Evolutionary conservation across 2,329 filamentous ascomycete genomes (phyloP), one percentile per base, ranked within the genome.

Genomic region (Bipolaris gigantea): DNA sequence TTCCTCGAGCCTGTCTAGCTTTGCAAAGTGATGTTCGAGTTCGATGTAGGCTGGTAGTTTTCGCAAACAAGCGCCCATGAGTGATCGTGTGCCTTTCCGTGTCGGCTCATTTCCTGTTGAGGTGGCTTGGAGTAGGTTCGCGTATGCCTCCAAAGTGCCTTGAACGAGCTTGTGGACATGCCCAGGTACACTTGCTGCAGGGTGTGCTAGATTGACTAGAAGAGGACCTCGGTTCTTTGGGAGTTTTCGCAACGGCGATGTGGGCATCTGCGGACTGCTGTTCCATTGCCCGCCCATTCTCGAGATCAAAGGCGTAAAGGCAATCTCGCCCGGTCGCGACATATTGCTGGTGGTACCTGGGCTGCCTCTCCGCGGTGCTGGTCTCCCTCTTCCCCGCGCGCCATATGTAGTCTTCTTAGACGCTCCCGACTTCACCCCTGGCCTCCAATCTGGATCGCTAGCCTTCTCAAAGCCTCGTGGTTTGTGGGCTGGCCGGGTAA

Each of bases 21-120:
- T 59, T 5, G 69, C 69, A 55, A 74, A 76, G 34, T 75, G 50
- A 34, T 75, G 71, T 42, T 77, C 74, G 2, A 73, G 61, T 25
- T 67, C 68, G 30, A 79, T 76, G 40, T 77, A 77, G 11, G 64
- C 64, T 0, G 77, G 76, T 11, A 79, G 64, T 44, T 70, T 69
- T 11, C 70, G 67, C 27, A 79, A 56, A 48, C 77, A 79, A 3
- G 69, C 70, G 7, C 60, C 59, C 52, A 75, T 64, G 7, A 79
- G 63, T 2, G 75, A 75, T 10, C 71, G 57, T 4, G 74, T 65
- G 16, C 77, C 76, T 7, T 55, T 63, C 43, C 68, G 61, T 32
- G 51, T 65, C 47, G 63, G 66, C 30, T 63, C 59, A 4, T 54
- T 55, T 4, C 53, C 56, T 30, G 32, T 41, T 15, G 50, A 58